phyloP scores from a whole-genome alignment of 495 filamentous ascomycete species.

The Peziza echinospora region DNA sequence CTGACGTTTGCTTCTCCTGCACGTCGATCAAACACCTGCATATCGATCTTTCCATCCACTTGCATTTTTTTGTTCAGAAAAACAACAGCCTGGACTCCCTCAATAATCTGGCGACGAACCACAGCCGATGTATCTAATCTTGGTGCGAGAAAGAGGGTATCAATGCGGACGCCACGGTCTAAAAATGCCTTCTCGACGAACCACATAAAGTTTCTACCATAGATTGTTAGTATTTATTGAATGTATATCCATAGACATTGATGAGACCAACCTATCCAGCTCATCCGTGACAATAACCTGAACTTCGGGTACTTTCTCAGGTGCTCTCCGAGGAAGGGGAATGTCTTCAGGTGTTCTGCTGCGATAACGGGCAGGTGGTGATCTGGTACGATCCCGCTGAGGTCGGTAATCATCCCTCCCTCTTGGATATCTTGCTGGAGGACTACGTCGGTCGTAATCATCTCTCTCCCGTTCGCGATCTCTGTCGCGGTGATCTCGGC shows the following conservation, averaged over 20 bases:
- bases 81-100: slow-evolving; percentile 71
- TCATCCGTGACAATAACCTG: slow-evolving; percentile 68
- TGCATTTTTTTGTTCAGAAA: slow-evolving; percentile 49
- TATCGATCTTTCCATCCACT: slow-evolving; percentile 42
- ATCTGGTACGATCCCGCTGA: slow-evolving; percentile 19
- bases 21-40: slow-evolving; percentile 71
- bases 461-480: background rate
- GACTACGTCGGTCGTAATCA: slow-evolving; percentile 3
- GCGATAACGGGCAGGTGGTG: slow-evolving; percentile 28
- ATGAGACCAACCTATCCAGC: slow-evolving; percentile 37
- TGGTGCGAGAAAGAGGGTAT: slow-evolving; percentile 57
- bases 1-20: slow-evolving; percentile 44
- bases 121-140: slow-evolving; percentile 54
- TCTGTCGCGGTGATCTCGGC: background rate
- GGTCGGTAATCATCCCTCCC: slow-evolving; percentile 24
- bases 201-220: slow-evolving; percentile 45
- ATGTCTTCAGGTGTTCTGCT: slow-evolving; percentile 31
- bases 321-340: slow-evolving; percentile 42
- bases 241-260: background rate
- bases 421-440: slow-evolving; percentile 33
- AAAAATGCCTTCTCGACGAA: slow-evolving; percentile 62
- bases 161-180: slow-evolving; percentile 44
- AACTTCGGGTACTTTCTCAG: slow-evolving; percentile 69
- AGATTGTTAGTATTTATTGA: slow-evolving; percentile 5
- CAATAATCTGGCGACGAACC: slow-evolving; percentile 62